Evolutionary conservation across 2,329 filamentous ascomycete species (phyloP).

Genomic region (Apiospora sp.): DNA sequence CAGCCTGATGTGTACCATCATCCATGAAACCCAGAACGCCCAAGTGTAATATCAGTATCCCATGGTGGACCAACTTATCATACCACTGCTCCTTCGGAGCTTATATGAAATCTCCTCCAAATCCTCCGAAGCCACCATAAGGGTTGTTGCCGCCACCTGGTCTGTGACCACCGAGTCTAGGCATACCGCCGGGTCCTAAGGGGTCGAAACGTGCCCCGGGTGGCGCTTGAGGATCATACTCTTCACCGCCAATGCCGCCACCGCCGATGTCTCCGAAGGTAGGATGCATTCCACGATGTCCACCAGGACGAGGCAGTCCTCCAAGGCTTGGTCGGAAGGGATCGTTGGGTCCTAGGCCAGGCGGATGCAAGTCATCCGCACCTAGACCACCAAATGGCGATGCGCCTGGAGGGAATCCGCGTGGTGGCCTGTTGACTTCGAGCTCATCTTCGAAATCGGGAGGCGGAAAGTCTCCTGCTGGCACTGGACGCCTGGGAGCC

Average conservation of each 20-base stretch:
- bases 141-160: constrained; percentile 49
- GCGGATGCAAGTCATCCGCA: constrained; percentile 86
- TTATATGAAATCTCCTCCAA: constrained; percentile 46
- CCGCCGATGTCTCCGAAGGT: constrained; percentile 91
- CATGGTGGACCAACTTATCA: background rate
- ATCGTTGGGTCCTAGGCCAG: constrained; percentile 84
- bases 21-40: constrained; percentile 14
- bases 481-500: constrained; percentile 68
- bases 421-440: constrained; percentile 76
- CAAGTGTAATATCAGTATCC: background rate
- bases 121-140: constrained; percentile 46
- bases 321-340: constrained; percentile 74
- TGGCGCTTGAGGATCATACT: constrained; percentile 76
- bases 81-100: background rate
- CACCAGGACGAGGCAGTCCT: constrained; percentile 63
- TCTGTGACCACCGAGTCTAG: constrained; percentile 54
- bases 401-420: constrained; percentile 51
- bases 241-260: constrained; percentile 50
- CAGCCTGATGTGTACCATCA: background rate
- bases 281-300: constrained; percentile 89
- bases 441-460: constrained; percentile 95
- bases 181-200: constrained; percentile 70
- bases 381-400: constrained; percentile 74
- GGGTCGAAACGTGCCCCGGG: constrained; percentile 94
- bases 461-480: constrained; percentile 78